Evolutionary conservation across 768 basidiomycete species (phyloP).

Genomic region (Termitomyces sp.): DNA sequence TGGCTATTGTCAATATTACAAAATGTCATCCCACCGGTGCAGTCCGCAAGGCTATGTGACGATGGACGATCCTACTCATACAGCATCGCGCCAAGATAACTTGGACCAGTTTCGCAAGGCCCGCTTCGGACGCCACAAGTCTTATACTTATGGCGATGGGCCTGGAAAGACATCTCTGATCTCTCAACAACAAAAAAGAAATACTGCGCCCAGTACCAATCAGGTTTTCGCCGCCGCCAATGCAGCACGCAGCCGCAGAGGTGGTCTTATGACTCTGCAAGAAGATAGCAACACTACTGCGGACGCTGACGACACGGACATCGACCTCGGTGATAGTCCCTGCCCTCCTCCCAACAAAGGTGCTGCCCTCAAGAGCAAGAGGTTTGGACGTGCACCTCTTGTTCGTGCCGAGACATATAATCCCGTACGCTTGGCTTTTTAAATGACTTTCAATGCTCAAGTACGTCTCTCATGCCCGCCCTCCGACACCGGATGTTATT

Average conservation of each 20-base stretch:
- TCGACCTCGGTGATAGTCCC: constrained; percentile 79
- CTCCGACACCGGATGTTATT: constrained; percentile 1
- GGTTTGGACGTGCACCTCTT: constrained; percentile 42
- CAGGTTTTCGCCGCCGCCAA: constrained; percentile 65
- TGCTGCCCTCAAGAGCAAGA: constrained; percentile 51
- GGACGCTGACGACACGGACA: constrained; percentile 70
- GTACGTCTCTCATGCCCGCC: constrained; percentile 9
- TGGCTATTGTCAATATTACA: constrained; percentile 88
- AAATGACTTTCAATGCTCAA: constrained; percentile 9
- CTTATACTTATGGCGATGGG: constrained; percentile 87
- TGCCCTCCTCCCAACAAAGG: constrained; percentile 75
- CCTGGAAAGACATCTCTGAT: constrained; percentile 32
- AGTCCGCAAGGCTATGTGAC: constrained; percentile 78
- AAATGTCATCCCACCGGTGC: constrained; percentile 62
- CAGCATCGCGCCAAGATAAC: constrained; percentile 75
- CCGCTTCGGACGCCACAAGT: constrained; percentile 86
- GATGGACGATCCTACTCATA: constrained; percentile 92
- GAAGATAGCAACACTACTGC: constrained; percentile 60
- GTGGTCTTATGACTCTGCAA: constrained; percentile 51
- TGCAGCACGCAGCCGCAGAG: constrained; percentile 60
- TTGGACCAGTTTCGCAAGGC: constrained; percentile 87
- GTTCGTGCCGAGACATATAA: constrained; percentile 66
- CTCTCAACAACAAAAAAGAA: constrained; percentile 51
- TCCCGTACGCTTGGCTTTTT: constrained; percentile 49
- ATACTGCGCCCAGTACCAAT: constrained; percentile 51